These are phyloP conservation scores for Withania somnifera DNA, from an alignment of 305 asterid species.

Conservation along the genomic window DNA sequence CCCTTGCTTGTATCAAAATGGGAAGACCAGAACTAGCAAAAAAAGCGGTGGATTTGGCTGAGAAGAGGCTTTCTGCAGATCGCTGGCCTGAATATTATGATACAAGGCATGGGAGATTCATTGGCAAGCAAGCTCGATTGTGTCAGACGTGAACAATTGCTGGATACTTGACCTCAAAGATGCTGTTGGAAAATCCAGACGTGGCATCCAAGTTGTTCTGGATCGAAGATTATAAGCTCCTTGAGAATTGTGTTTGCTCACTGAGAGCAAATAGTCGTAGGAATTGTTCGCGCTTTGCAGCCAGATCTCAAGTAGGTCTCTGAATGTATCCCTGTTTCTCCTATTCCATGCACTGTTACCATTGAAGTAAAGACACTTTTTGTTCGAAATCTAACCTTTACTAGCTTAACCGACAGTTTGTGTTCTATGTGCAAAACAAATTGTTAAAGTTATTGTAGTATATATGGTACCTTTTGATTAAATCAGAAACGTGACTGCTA, in stretches of 20 bases:
- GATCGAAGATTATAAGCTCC: conserved; percentile 68
- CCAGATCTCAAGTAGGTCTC: conserved; percentile 12
- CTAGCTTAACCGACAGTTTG: background rate
- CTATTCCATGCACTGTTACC: background rate
- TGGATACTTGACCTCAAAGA: no score
- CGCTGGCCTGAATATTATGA: conserved; percentile 83
- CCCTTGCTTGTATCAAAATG: conserved; percentile 79
- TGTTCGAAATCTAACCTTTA: background rate
- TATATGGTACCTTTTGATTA: background rate
- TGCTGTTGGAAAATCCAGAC: conserved; percentile 47
- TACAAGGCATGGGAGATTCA: conserved; percentile 47
- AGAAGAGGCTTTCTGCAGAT: conserved; percentile 51
- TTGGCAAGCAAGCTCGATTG: conserved; percentile 63
- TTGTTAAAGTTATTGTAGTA: background rate
- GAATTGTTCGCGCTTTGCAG: conserved; percentile 40
- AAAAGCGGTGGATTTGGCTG: conserved; percentile 53
- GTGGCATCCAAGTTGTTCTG: conserved; percentile 44
- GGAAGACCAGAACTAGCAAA: conserved; percentile 47
- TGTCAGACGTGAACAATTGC: conserved; percentile 53
- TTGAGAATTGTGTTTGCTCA: conserved; percentile 65
- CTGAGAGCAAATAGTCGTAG: conserved; percentile 26
- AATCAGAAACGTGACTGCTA: background rate
- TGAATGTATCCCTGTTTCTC: background rate
- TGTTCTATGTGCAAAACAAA: background rate
- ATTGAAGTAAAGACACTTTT: background rate